phyloP scores from a whole-genome alignment of 202 grass and related monocot species.

The Musa balbisiana region DNA sequence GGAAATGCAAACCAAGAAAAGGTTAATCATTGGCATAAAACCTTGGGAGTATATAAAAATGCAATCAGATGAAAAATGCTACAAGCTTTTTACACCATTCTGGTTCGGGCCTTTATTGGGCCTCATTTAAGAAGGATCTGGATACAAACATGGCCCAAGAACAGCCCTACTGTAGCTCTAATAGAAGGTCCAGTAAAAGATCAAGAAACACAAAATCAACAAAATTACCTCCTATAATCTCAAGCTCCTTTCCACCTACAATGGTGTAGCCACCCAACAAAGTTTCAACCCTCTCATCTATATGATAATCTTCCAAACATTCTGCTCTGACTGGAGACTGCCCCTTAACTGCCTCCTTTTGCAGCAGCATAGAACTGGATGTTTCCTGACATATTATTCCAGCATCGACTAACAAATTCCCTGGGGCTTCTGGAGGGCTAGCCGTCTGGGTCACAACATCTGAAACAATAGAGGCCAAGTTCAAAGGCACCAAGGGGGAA shows the following conservation, averaged over 20 bases:
- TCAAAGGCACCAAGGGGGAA: constrained; percentile 53
- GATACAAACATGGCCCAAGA: constrained; percentile 18
- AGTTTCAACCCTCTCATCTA: constrained; percentile 66
- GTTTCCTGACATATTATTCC: constrained; percentile 32
- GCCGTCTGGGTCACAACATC: constrained; percentile 40
- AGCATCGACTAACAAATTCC: constrained; percentile 68
- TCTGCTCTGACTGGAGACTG: constrained; percentile 35
- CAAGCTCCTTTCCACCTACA: constrained; percentile 66
- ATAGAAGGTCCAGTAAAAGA: background rate
- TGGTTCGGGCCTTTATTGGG: background rate
- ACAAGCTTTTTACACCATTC: background rate
- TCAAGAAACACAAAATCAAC: constrained; percentile 18
- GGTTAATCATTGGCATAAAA: background rate
- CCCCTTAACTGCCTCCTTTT: constrained; percentile 34
- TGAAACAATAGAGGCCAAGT: constrained; percentile 39
- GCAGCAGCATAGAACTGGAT: constrained; percentile 29
- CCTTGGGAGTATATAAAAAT: background rate
- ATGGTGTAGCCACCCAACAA: constrained; percentile 63
- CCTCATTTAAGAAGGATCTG: constrained; percentile 9
- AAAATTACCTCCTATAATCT: constrained; percentile 75
- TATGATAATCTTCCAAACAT: constrained; percentile 53
- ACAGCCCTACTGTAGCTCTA: background rate
- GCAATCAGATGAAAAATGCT: background rate
- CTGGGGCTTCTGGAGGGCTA: constrained; percentile 46
- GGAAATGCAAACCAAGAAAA: constrained; percentile 23